Evolutionary conservation across 2,329 filamentous ascomycete genomes (phyloP), one percentile per base, ranked within the genome.

Genomic region (Cercospora nicotianae): DNA sequence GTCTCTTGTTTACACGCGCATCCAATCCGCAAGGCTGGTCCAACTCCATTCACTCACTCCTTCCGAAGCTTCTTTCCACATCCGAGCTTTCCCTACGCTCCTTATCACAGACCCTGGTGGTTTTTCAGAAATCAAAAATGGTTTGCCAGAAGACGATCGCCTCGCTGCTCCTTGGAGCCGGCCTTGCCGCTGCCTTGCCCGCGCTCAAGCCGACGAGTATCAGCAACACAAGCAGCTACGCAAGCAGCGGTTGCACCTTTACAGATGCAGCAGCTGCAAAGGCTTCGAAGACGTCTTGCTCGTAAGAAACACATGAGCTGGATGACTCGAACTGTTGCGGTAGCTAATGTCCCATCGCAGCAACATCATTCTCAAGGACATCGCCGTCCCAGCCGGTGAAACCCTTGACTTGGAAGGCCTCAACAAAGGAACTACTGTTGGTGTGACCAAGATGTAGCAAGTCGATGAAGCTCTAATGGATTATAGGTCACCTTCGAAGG

Each of bases 401-500:
- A 79, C 80, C 2, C 78, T 84, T 8, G 77, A 82, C 63, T 75
- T 84, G 16, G 76, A 78, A 9, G 77, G 78, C 10, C 77, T 84
- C 18, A 74, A 79, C 67, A 74, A 75, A 8, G 81, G 81, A 2
- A 78, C 82, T 2, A 79, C 76, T 6, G 81, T 83, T 10, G 80
- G 69, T 80, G 79, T 60, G 70, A 75, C 18, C 53, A 12, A 77
- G 45, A 76, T 80, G 9, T 2, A 3, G 80, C 81, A 59, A 72
- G 75, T 48, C 75, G 80, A 26, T 33, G 62, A 3, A 39, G 58
- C 30, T 53, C 57, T 61, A 68, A 36, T 63, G 64, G 30, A 7
- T 1, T 18, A 12, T 60, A 82, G 79, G 83, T 90, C 69, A 86
- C 85, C 72, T 91, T 91, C 78, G 78, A 86, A 66, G 90, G 89